Base-by-base conservation (phyloP, 352 stramenopile species). In the Phytophthora pinifolia region DNA sequence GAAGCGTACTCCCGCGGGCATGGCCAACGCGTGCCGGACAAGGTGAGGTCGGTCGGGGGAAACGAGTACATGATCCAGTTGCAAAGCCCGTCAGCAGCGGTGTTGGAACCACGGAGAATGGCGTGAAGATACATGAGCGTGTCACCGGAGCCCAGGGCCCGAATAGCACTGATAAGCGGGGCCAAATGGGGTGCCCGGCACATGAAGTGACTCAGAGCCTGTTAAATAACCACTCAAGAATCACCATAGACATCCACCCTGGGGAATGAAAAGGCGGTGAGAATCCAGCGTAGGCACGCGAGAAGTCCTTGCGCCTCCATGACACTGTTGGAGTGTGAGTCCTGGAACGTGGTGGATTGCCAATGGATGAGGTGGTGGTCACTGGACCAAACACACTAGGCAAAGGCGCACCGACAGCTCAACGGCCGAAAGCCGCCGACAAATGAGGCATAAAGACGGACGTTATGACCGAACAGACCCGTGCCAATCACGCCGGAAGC, bases 231-330 rank as follows among this genome's bases (percentile, higher is more conserved):
- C 18, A 46, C 38, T 5, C 20, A 20, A 15, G 38, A 46, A 22
- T 46, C 38, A 2, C 38, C 20, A 15, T 17, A 46, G 6, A 46
- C 20, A 4, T 30, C 12, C 18, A 46, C 20, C 20, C 20, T 9
- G 20, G 10, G 10, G 9, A 9, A 32, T 9, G 10, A 6, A 10
- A 46, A 12, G 0, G 2, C 10, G 1, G 6, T 1, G 4, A 4
- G 18, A 9, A 46, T 45, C 35, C 35, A 41, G n/a, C 35, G 35
- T 0, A 41, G n/a, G 35, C 35, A 41, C n/a, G 6, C 14, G 35
- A 41, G 15, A 41, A 22, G 35, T 34, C 45, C 65, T 9, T 62
- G 32, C 14, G 65, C 59, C 36, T 74, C 60, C 59, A 67, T 74
- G 7, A n/a, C 42, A 31, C 65, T 67, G n/a, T 65, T 70, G 1